Conservation (phyloP, 1,284 basidiomycete species). For the Acaromyces ingoldii region DNA sequence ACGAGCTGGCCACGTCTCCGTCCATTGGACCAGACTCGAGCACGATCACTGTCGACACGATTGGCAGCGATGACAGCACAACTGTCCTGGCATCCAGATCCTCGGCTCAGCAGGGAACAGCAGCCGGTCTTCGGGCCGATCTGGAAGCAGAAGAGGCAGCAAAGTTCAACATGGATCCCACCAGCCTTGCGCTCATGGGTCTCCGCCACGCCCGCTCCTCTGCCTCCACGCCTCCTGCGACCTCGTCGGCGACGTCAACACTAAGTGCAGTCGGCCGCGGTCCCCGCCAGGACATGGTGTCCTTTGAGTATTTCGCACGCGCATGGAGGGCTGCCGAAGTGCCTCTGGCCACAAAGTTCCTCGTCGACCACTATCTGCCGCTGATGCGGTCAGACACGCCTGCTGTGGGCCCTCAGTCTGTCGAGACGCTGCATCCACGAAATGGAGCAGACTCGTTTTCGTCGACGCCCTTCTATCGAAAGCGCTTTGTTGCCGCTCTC, state of each 20-base stretch:
- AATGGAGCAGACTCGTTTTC: too few relatives aligned
- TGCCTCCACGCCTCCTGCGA: constrained; percentile 1
- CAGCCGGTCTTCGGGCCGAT: not conserved
- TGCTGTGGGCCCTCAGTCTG: too few relatives aligned
- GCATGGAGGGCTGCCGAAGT: constrained; percentile 33
- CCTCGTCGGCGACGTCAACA: too few relatives aligned
- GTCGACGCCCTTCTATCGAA: constrained; percentile 19
- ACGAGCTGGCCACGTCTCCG: too few relatives aligned
- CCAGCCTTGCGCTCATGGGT: constrained; percentile 31
- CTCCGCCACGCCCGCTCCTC: constrained; percentile 14
- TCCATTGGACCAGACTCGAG: not conserved
- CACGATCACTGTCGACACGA: not conserved
- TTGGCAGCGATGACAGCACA: constrained; percentile 9
- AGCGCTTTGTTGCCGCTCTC: constrained; percentile 29
- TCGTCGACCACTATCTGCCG: constrained; percentile 33
- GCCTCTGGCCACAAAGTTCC: constrained; percentile 26
- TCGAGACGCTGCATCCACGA: too few relatives aligned
- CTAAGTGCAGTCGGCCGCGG: too few relatives aligned
- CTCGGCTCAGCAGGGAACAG: not conserved
- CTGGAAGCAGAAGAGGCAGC: constrained; percentile 12
- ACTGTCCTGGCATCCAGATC: constrained; percentile 5
- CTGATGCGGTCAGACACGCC: constrained; percentile 16
- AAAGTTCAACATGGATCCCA: constrained; percentile 37
- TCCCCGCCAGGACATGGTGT: constrained; percentile 8
- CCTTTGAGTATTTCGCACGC: constrained; percentile 34